phyloP scores from a whole-genome alignment of 2,329 filamentous ascomycete species.

The Fusarium burgessii region DNA sequence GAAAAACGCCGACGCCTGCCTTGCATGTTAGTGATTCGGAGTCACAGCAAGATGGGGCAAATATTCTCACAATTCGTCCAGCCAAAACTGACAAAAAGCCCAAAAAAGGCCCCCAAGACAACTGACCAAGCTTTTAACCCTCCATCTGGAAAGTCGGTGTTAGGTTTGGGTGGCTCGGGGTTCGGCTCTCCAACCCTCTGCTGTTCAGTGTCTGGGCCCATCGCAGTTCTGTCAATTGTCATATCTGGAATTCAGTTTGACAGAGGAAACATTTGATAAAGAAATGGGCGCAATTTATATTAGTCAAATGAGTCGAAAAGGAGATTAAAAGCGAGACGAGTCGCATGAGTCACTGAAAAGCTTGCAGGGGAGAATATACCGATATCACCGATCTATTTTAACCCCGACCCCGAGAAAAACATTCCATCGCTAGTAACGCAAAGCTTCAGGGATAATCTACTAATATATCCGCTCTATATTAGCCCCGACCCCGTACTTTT shows the following conservation, averaged over 20 bases:
- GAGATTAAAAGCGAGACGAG: too few relatives aligned
- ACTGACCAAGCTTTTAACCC: not conserved
- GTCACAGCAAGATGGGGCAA: too few relatives aligned
- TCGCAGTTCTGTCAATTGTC: not conserved
- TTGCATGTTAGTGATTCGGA: not conserved
- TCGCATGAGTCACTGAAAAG: not conserved
- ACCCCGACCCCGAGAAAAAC: too few relatives aligned
- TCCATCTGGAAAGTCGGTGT: not conserved
- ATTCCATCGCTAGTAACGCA: not conserved
- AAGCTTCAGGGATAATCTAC: not conserved
- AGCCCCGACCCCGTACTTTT: not conserved
- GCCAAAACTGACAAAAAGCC: not conserved
- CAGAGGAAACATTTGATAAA: too few relatives aligned
- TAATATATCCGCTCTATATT: not conserved
- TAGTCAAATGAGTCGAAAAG: not conserved
- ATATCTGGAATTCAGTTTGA: accelerated
- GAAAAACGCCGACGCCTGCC: not conserved
- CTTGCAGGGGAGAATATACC: not conserved
- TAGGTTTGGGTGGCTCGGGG: not conserved
- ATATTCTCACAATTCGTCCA: not conserved
- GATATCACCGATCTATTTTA: too few relatives aligned
- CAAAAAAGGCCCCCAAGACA: accelerated
- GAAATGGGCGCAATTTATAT: not conserved
- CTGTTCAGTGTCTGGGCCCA: not conserved
- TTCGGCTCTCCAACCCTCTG: too few relatives aligned